Evolutionary conservation across 192 early-diverging fungal species (phyloP), one percentile per base, ranked within the genome.

Genomic region (Umbelopsis ramanniana): DNA sequence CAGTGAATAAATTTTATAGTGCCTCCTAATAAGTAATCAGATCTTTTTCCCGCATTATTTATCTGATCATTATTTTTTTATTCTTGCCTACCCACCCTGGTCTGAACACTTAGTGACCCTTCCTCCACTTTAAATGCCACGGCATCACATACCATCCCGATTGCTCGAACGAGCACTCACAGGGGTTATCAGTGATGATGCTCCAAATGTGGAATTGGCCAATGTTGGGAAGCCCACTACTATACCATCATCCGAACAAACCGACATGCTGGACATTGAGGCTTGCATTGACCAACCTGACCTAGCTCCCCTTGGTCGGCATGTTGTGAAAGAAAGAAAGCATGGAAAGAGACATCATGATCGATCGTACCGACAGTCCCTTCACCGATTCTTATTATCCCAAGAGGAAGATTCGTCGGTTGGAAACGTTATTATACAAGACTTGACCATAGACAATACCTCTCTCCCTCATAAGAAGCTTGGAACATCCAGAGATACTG

Each of bases 261-360:
- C 57, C 19, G 57, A 63, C 57, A 63, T 67, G 66, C 69, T 76
- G 67, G 85, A 87, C 72, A 87, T 87, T 66, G 85, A 87, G 40
- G 67, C 85, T n/a, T 87, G 85, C 75, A 84, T 87, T 52, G 85
- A 87, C 52, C 71, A 87, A 52, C 85, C 85, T 11, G 69, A 76
- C n/a, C 76, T 87, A 22, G 85, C 85, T 15, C 85, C 85, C 1
- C 68, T 87, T 6, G 85, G 85, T 17, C 75, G 63, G 19, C 85
- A 87, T 66, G 81, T 86, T 17, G 57, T 63, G 9, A 76, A 73
- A 35, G 19, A 5, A 43, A 43, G 19, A 53, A 35, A 52, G 40
- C 57, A 3, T 26, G 26, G 29, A 26, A 68, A 15, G 3, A 55
- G 15, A 26, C 55, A 40, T n/a, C n/a, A n/a, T 50, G n/a, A 50